Evolutionary conservation across 257 asterid species (phyloP).

Genomic region (Striga asiatica): DNA sequence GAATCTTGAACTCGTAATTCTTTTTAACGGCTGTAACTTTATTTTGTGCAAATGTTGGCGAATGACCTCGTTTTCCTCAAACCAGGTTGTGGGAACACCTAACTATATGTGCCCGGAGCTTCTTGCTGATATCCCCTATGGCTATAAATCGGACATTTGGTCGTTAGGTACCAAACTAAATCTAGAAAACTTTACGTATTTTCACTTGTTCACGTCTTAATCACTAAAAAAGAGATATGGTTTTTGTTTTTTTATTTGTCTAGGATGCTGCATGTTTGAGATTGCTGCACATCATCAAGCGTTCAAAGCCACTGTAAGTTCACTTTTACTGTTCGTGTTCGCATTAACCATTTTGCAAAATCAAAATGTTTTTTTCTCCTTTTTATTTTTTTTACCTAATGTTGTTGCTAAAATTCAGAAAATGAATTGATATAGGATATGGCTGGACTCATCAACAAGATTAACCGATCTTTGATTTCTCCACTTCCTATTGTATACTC

Average conservation of each 20-base stretch:
- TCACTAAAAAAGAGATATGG: not conserved
- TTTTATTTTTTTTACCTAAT: not conserved
- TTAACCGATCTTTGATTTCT: conserved; percentile 67
- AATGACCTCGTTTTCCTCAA: conserved; percentile 10
- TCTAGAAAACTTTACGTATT: not conserved
- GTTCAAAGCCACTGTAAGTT: conserved; percentile 78
- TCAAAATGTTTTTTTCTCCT: not conserved
- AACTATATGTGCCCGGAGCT: conserved; percentile 97
- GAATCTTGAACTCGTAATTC: no score
- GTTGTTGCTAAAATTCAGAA: conserved; percentile 9
- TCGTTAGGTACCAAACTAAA: conserved; percentile 51
- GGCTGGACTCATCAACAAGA: conserved; percentile 90
- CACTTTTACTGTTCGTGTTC: not conserved
- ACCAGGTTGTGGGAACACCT: conserved; percentile 77
- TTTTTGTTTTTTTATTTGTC: conserved; percentile 6
- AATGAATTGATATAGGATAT: conserved; percentile 50
- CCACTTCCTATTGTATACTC: conserved; percentile 91
- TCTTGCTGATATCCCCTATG: conserved; percentile 71
- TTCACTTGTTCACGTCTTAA: not conserved
- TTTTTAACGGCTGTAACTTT: no score
- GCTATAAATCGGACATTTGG: conserved; percentile 97
- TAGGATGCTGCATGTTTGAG: conserved; percentile 96
- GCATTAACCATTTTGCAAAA: not conserved
- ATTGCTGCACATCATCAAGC: conserved; percentile 91
- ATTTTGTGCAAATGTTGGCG: not conserved